Percentiles rank a stretch among this genome's conserved stretches.
phyloP scores from a whole-genome alignment of 257 asterid species.

The Linaria vulgaris region DNA sequence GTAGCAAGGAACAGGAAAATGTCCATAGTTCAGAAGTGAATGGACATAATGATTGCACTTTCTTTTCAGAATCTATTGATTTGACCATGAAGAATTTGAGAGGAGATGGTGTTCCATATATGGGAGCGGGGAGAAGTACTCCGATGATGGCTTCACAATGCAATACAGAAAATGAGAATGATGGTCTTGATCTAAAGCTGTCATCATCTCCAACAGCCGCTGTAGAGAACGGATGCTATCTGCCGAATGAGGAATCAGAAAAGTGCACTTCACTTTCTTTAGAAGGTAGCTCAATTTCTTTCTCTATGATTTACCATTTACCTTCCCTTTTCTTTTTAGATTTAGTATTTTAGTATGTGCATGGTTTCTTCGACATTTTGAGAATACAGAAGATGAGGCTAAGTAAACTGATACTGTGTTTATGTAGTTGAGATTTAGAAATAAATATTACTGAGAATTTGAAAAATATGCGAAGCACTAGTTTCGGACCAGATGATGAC shows the following conservation, averaged over 20 bases:
- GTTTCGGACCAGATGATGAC: no score
- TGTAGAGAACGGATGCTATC: slow-evolving; percentile 52
- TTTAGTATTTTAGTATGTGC: not conserved
- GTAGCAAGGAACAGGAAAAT: not conserved
- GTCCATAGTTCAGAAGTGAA: slow-evolving; percentile 24
- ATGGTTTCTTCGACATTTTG: no score
- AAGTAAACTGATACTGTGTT: slow-evolving; percentile 19
- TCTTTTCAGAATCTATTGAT: slow-evolving; percentile 38
- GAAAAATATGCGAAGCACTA: no score
- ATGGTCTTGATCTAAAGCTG: slow-evolving; percentile 46
- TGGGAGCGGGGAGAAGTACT: slow-evolving; percentile 32
- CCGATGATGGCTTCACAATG: slow-evolving; percentile 35
- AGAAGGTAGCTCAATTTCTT: slow-evolving; percentile 47
- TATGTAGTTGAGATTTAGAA: no score
- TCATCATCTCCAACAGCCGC: slow-evolving; percentile 48
- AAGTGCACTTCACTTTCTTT: slow-evolving; percentile 69
- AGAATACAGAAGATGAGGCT: not conserved
- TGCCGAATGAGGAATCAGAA: slow-evolving; percentile 65
- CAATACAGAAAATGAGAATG: slow-evolving; percentile 42
- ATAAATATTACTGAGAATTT: no score
- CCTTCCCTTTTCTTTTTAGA: not conserved
- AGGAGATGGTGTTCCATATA: slow-evolving; percentile 33
- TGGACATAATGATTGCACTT: slow-evolving; percentile 30
- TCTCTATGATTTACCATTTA: not conserved
- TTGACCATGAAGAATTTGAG: slow-evolving; percentile 30